A percentile compares a stretch with the other conserved stretches of the same genome.
These are phyloP conservation scores for Sideroxylon spinosum DNA, from an alignment of 179 eudicot genomes.

Conservation along the genomic window DNA sequence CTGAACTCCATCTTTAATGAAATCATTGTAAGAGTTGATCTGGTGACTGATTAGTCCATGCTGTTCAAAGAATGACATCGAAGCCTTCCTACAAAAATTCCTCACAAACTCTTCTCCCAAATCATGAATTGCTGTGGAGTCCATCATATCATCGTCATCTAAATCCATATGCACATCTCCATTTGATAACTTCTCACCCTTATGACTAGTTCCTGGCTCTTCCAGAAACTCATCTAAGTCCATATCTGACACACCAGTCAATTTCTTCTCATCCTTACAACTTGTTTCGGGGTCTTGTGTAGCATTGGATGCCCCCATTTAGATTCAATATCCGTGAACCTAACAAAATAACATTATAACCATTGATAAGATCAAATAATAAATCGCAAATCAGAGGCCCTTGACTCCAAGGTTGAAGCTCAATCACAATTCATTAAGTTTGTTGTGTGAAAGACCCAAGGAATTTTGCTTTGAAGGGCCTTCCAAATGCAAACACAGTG, in stretches of 20 bases:
- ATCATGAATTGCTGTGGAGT: slow-evolving; percentile 30
- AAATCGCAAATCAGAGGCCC: slow-evolving; percentile 5
- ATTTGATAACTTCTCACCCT: slow-evolving; percentile 31
- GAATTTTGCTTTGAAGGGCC: neutral
- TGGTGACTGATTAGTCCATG: slow-evolving; percentile 86
- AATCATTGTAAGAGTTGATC: slow-evolving; percentile 76
- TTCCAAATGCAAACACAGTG: neutral
- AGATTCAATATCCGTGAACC: slow-evolving; percentile 3
- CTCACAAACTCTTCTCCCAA: slow-evolving; percentile 45
- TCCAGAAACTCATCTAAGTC: slow-evolving; percentile 39
- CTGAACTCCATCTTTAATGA: slow-evolving; percentile 63
- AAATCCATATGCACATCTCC: slow-evolving; percentile 32
- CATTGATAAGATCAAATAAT: neutral
- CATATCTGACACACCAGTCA: slow-evolving; percentile 19
- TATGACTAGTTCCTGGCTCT: slow-evolving; percentile 36
- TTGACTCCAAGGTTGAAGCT: neutral
- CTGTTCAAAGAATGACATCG: slow-evolving; percentile 59
- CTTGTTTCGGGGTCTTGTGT: slow-evolving; percentile 29
- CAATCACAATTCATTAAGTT: neutral
- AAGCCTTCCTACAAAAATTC: slow-evolving; percentile 61
- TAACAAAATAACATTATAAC: neutral
- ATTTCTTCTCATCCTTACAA: slow-evolving; percentile 32
- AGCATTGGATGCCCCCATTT: slow-evolving; percentile 13
- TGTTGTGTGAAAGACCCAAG: neutral
- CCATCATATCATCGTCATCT: slow-evolving; percentile 45